Evolutionary conservation across 768 basidiomycete species (phyloP).

Genomic region (Scleroderma bovista): DNA sequence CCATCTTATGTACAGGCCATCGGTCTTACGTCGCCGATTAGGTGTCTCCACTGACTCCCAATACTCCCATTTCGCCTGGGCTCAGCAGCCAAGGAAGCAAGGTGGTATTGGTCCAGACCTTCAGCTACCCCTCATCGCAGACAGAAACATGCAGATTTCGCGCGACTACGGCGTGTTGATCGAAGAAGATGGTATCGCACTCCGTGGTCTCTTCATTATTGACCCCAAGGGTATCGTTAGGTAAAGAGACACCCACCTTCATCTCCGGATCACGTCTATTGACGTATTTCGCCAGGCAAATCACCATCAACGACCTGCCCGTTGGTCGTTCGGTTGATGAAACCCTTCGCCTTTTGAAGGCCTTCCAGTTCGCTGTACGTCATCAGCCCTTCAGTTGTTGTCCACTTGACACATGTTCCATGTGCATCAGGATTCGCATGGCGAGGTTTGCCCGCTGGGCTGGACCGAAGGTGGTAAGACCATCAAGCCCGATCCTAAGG

Average conservation of each 20-base stretch:
- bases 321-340: constrained; percentile 96
- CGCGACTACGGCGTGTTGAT: constrained; percentile 85
- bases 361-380: constrained; percentile 85
- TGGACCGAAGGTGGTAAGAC: constrained; percentile 81
- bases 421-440: constrained; percentile 63
- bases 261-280: not conserved
- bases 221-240: constrained; percentile 77
- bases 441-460: constrained; percentile 90
- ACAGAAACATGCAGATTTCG: constrained; percentile 72
- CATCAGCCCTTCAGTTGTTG: not conserved
- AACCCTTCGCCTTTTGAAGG: constrained; percentile 84
- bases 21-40: constrained; percentile 17
- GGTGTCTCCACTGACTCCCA: constrained; percentile 88
- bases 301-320: constrained; percentile 87
- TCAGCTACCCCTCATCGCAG: constrained; percentile 77
- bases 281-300: constrained; percentile 45
- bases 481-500: constrained; percentile 74
- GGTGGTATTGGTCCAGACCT: constrained; percentile 90
- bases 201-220: constrained; percentile 84
- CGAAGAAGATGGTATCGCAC: constrained; percentile 82
- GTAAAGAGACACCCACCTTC: constrained; percentile 29
- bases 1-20: fast-evolving
- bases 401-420: not conserved
- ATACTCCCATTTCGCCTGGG: constrained; percentile 85
- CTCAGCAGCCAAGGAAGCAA: constrained; percentile 71